Evolutionary conservation across 176 grass and related monocot species (phyloP), one percentile per base, ranked within the genome.

Genomic region (Eleusine indica): DNA sequence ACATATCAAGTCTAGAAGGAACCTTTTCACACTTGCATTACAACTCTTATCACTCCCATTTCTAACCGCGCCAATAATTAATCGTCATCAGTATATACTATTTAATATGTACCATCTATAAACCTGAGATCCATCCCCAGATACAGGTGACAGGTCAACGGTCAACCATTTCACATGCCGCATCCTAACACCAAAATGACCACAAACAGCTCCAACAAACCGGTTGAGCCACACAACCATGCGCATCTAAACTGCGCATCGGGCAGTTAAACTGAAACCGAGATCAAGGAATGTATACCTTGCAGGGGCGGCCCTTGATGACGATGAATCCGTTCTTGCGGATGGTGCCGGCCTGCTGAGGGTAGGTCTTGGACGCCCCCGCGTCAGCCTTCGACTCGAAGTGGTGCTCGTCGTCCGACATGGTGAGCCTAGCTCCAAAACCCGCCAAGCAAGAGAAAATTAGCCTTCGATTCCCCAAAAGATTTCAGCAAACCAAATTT

Each of bases 401-500:
- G 57, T 97, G 94, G 85, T 92, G 94, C 68, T 97, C 94, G 82
- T 97, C 94, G 76, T 97, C 94, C 52, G 94, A 97, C 94, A 97
- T 97, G 82, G 13, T 62, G 60, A 74, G 21, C 78, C 63, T 75
- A 86, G 30, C 40, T 11, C 1, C 25, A 73, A 53, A 22, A 9
- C 6, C 35, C 78, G 10, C 32, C 19, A 44, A 73, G 5, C 56
- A 60, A 41, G 15, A 32, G 8, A 22, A 68, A 67, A 83, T 79
- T 51, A 78, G 66, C 5, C 58, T n/a, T 3, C n/a, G 17, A 17
- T 60, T 7, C 9, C 9, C 18, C n/a, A 30, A 64, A 30, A 21
- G 17, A 65, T 56, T 61, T 56, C 1, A 46, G 38, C 61, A 64
- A 42, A 32, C 43, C 32, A 28, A 43, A 79, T 13, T 32, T 30